A percentile compares a stretch with the other conserved stretches of the same genome.
These are phyloP conservation scores for Vigna reflexopilosa DNA, from an alignment of 306 rosid genomes.

Conservation along the genomic window DNA sequence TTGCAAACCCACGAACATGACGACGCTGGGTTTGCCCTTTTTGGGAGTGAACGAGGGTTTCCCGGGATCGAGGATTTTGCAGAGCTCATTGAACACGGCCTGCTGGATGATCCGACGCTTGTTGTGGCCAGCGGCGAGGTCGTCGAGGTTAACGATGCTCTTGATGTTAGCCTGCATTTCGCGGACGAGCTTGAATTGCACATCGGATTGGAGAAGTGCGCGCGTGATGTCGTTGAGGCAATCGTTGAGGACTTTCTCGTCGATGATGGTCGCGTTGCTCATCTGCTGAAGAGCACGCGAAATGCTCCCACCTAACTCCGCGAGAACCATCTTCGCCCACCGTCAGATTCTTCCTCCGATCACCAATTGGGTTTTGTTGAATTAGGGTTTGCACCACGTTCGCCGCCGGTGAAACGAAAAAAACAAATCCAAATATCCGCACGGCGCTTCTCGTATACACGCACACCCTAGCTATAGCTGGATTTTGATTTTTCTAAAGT, in stretches of 20 bases:
- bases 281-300: slow-evolving; percentile 97
- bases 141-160: slow-evolving; percentile 83
- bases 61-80: slow-evolving; percentile 93
- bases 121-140: slow-evolving; percentile 94
- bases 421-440: neutral
- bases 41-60: slow-evolving; percentile 83
- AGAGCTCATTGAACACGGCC: slow-evolving; percentile 87
- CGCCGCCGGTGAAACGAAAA: slow-evolving; percentile 21
- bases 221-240: slow-evolving; percentile 94
- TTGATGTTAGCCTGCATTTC: slow-evolving; percentile 91
- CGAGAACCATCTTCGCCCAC: slow-evolving; percentile 73
- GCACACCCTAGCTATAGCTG: neutral
- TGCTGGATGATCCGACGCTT: slow-evolving; percentile 90
- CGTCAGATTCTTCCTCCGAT: neutral
- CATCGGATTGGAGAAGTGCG: slow-evolving; percentile 91
- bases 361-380: neutral
- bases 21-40: slow-evolving; percentile 81
- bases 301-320: slow-evolving; percentile 88
- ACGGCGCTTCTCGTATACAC: neutral
- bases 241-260: slow-evolving; percentile 85
- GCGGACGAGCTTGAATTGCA: slow-evolving; percentile 87
- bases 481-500: neutral
- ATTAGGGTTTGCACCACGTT: slow-evolving; percentile 45
- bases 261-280: slow-evolving; percentile 91
- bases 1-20: slow-evolving; percentile 94